A percentile compares a stretch with the other conserved stretches of the same genome.
Conservation (phyloP, 805 yeast genomes). For the Scheffersomyces stipitis region DNA sequence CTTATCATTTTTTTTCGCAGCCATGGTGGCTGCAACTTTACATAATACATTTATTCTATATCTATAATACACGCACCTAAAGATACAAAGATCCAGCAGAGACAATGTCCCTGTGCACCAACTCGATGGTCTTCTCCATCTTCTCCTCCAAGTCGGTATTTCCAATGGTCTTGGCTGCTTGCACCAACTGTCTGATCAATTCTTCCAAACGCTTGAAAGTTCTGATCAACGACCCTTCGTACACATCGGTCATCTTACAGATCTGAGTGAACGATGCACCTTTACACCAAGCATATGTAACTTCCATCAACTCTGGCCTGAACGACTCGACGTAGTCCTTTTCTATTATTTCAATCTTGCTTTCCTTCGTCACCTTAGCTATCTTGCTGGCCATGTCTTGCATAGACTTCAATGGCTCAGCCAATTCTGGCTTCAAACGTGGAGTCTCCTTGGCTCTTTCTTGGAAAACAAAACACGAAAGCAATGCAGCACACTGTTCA, state of each 20-base stretch:
- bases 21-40: no score
- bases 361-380: slow-evolving; percentile 86
- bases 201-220: slow-evolving; percentile 95
- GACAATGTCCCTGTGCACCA: slow-evolving; percentile 94
- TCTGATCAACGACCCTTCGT: slow-evolving; percentile 94
- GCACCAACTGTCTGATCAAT: slow-evolving; percentile 81
- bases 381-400: slow-evolving; percentile 89
- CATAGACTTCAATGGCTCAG: slow-evolving; percentile 87
- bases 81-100: slow-evolving; percentile 92
- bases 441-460: slow-evolving; percentile 91
- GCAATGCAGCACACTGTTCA: slow-evolving; percentile 87
- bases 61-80: slow-evolving; percentile 20
- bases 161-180: slow-evolving; percentile 94
- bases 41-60: neutral
- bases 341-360: slow-evolving; percentile 85
- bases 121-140: slow-evolving; percentile 80
- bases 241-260: slow-evolving; percentile 98
- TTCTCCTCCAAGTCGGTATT: slow-evolving; percentile 81
- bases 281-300: slow-evolving; percentile 93
- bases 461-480: slow-evolving; percentile 96
- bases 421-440: slow-evolving; percentile 79
- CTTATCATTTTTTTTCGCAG: no score
- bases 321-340: slow-evolving; percentile 91
- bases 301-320: slow-evolving; percentile 94
- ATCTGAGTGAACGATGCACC: slow-evolving; percentile 96